Evolutionary conservation across 257 asterid genomes (phyloP).

Genomic region (Schizonepeta tenuifolia): DNA sequence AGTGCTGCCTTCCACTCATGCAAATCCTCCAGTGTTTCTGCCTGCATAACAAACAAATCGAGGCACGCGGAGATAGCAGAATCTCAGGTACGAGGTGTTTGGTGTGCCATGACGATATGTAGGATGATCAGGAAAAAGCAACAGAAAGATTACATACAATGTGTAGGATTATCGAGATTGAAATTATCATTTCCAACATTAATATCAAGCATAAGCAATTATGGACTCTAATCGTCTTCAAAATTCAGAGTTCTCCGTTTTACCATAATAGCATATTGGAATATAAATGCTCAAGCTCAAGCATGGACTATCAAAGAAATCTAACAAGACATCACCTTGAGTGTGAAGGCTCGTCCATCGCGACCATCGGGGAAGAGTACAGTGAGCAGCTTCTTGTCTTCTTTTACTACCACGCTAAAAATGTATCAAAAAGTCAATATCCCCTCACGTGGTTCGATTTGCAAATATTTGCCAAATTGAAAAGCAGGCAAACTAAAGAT

Average conservation of each 20-base stretch:
- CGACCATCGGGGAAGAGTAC: slow-evolving; percentile 95
- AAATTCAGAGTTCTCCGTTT: background rate
- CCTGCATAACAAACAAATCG: slow-evolving; percentile 54
- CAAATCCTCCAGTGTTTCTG: slow-evolving; percentile 93
- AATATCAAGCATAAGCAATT: slow-evolving; percentile 10
- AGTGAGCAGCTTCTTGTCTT: slow-evolving; percentile 91
- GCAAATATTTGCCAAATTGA: slow-evolving; percentile 7
- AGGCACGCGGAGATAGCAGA: slow-evolving; percentile 7
- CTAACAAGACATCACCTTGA: slow-evolving; percentile 64
- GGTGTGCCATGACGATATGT: background rate
- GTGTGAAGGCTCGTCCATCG: slow-evolving; percentile 97
- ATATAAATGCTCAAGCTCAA: slow-evolving; percentile 7
- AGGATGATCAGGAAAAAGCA: slow-evolving; percentile 8
- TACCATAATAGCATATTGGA: slow-evolving; percentile 9
- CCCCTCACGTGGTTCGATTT: slow-evolving; percentile 1
- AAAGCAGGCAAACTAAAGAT: background rate
- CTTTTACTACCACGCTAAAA: slow-evolving; percentile 95
- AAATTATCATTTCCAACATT: background rate
- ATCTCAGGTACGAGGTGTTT: slow-evolving; percentile 3
- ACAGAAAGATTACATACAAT: background rate
- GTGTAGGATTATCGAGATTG: background rate
- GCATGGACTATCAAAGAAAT: slow-evolving; percentile 20
- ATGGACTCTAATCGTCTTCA: background rate
- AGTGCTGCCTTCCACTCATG: slow-evolving; percentile 94
- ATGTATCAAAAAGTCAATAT: slow-evolving; percentile 36